Base-by-base conservation (phyloP, 345 rosid species). In the Eucalyptus sp. region DNA sequence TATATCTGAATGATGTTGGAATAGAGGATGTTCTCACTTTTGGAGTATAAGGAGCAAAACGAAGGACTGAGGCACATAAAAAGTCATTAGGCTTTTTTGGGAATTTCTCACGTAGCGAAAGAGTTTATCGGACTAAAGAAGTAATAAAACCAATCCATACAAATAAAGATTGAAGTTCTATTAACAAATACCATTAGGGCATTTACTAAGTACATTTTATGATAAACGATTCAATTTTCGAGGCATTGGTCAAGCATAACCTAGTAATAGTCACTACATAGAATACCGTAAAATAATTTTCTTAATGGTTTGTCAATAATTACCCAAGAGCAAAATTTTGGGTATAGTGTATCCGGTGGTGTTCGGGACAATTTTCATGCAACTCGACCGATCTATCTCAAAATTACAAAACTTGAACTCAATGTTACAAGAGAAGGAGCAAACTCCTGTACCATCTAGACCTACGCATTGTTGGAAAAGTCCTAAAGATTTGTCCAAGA, bases 301-400 rank as follows among this genome's bases (percentile, higher is more conserved):
- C 25, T 54, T 22, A 54, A 22, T 22, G 60, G 25, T 20, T 3
- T 54, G 64, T 58, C 1, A 25, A 24, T 12, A 27, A 25, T 4
- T 27, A 27, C 66, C 66, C 31, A 60, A 60, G 29, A 60, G n/a
- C n/a, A 60, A 25, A 1, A 25, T 60, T 60, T 60, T 60, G 66
- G 66, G 29, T 27, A 60, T 60, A 60, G n/a, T 60, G 31, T 0
- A 14, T 27, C 31, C 0, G 1, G 31, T 60, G 66, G n/a, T 60
- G 66, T 1, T 60, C 7, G 2, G 3, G n/a, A 8, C 2, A 25
- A 12, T 27, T 60, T 58, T 10, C 6, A 27, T 0, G 0, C 7
- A 60, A 60, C 66, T 60, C 7, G 7, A 60, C 15, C 0, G 0
- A 2, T 60, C 66, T 27, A 60, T 60, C 31, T 60, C 66, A 60